Evolutionary conservation across 2,329 filamentous ascomycete genomes (phyloP).

Genomic region (Thelonectria discophora): DNA sequence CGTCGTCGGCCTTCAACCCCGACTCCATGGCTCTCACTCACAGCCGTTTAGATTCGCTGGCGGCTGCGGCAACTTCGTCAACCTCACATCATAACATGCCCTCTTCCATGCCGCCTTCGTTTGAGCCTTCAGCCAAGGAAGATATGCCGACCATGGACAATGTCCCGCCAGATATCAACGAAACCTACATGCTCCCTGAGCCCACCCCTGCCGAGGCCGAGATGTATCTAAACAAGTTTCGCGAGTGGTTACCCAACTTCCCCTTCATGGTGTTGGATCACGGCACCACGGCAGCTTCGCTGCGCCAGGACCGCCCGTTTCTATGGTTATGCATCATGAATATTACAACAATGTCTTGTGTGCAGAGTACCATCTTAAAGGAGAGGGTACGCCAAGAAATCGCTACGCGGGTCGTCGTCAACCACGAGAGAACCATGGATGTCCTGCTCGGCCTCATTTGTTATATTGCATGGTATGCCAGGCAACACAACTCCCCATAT

Average conservation of each 20-base stretch:
- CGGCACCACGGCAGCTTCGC: slow-evolving; percentile 48
- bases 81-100: slow-evolving; percentile 29
- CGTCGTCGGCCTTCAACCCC: slow-evolving; percentile 21
- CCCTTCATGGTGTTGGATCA: slow-evolving; percentile 55
- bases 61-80: slow-evolving; percentile 48
- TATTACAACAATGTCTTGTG: slow-evolving; percentile 53
- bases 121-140: slow-evolving; percentile 15
- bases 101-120: slow-evolving; percentile 21
- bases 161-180: slow-evolving; percentile 24
- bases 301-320: slow-evolving; percentile 56
- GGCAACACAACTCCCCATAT: neutral
- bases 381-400: slow-evolving; percentile 55
- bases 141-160: slow-evolving; percentile 18
- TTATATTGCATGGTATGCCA: slow-evolving; percentile 55
- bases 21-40: slow-evolving; percentile 30
- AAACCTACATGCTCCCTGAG: slow-evolving; percentile 38
- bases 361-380: slow-evolving; percentile 51
- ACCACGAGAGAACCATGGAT: slow-evolving; percentile 61
- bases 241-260: slow-evolving; percentile 52
- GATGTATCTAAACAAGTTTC: slow-evolving; percentile 52
- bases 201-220: slow-evolving; percentile 51
- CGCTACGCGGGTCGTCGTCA: slow-evolving; percentile 56
- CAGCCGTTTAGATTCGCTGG: slow-evolving; percentile 49
- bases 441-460: slow-evolving; percentile 60
- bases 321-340: slow-evolving; percentile 61